Evolutionary conservation across 495 filamentous ascomycete species (phyloP).

Genomic region (Aspergillus olivimuriae): DNA sequence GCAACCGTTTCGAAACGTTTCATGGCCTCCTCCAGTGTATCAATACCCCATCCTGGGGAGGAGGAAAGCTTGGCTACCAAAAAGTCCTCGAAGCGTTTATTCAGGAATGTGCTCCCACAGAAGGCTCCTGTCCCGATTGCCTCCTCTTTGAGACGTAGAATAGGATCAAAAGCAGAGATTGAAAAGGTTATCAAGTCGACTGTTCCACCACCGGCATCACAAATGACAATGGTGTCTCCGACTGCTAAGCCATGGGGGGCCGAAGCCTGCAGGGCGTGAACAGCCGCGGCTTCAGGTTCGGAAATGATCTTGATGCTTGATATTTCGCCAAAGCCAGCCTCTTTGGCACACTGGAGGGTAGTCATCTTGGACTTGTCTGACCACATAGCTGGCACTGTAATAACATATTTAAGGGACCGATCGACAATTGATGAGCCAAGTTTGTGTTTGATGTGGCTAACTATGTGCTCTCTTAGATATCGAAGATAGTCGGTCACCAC

Average conservation of each 20-base stretch:
- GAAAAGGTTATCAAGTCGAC: constrained; percentile 58
- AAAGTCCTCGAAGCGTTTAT: constrained; percentile 63
- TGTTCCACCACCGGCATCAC: constrained; percentile 74
- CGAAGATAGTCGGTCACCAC: constrained; percentile 63
- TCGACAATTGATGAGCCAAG: constrained; percentile 57
- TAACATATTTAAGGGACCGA: constrained; percentile 58
- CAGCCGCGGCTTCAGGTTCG: constrained; percentile 70
- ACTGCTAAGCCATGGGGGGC: constrained; percentile 53
- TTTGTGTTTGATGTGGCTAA: constrained; percentile 24
- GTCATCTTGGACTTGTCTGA: constrained; percentile 65
- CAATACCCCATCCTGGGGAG: constrained; percentile 13
- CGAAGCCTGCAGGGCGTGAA: constrained; percentile 62
- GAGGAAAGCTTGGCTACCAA: constrained; percentile 46
- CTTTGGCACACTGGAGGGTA: constrained; percentile 57
- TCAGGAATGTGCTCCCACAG: constrained; percentile 65
- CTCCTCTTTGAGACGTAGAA: constrained; percentile 54
- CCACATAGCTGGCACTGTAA: constrained; percentile 63
- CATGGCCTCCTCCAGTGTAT: constrained; percentile 17
- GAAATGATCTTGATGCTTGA: constrained; percentile 61
- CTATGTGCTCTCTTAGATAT: constrained; percentile 20
- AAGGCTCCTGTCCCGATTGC: constrained; percentile 56
- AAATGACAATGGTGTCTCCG: constrained; percentile 67
- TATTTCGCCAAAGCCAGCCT: constrained; percentile 58
- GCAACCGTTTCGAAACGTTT: constrained; percentile 15
- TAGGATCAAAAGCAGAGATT: constrained; percentile 23